Conservation (phyloP, 257 asterid species). For the Craterostigma plantagineum region DNA sequence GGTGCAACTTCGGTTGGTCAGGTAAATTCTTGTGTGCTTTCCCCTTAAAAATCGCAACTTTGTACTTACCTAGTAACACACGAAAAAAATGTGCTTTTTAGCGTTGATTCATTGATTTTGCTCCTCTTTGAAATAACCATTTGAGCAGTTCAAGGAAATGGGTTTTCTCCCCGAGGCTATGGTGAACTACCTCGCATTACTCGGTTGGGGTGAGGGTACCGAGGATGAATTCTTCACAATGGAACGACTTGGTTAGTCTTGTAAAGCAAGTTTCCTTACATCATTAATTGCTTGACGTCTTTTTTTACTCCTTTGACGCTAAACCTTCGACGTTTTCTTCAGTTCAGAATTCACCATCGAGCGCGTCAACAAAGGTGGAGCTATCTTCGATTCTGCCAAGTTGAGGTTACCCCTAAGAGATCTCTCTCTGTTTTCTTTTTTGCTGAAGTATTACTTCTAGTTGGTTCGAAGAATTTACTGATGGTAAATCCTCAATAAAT, state of each 20-base stretch:
- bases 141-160: conserved; percentile 76
- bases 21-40: conserved; percentile 23
- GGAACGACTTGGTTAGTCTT: conserved; percentile 62
- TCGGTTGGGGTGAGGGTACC: conserved; percentile 99
- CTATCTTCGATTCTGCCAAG: conserved; percentile 67
- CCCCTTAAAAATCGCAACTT: neutral
- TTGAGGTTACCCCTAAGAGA: conserved; percentile 53
- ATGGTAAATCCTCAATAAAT: neutral
- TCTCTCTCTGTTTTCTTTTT: neutral
- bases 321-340: conserved; percentile 17
- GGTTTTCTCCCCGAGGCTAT: conserved; percentile 75
- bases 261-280: conserved; percentile 10
- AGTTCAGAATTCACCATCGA: conserved; percentile 79
- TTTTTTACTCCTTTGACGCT: conserved; percentile 3
- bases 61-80: too few species aligned
- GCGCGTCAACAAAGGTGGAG: conserved; percentile 92
- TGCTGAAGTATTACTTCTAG: neutral
- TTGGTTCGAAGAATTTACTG: neutral
- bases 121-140: conserved; percentile 11
- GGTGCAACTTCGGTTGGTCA: conserved; percentile 99
- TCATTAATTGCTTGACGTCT: conserved; percentile 10
- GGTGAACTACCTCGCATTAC: conserved; percentile 82
- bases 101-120: conserved; percentile 7
- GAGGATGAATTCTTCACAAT: conserved; percentile 84
- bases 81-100: neutral